Conservation (phyloP, 1,139 yeast species). For the Suhomyces yuchorum region DNA sequence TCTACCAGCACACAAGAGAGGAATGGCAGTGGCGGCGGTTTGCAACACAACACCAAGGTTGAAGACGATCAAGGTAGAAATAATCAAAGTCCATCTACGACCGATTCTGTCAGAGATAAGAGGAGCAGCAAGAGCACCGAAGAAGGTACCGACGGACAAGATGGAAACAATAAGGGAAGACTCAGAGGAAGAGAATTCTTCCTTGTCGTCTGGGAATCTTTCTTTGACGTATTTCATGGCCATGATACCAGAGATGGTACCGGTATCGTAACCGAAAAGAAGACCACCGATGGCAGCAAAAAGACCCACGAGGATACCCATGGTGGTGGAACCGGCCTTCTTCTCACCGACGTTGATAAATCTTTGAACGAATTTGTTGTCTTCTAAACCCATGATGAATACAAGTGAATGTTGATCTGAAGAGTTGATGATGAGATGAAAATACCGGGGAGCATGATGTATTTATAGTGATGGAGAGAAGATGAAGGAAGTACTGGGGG, state of each 20-base stretch:
- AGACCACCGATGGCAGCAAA: conserved; percentile 67
- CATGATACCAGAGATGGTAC: conserved; percentile 77
- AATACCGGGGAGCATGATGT: neutral
- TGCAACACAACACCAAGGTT: conserved; percentile 64
- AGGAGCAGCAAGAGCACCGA: conserved; percentile 64
- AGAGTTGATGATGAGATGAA: conserved; percentile 3
- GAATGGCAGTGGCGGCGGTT: conserved; percentile 53
- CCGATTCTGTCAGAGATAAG: conserved; percentile 59
- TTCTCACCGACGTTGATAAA: conserved; percentile 44
- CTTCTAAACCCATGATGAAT: conserved; percentile 41
- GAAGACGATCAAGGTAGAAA: conserved; percentile 54
- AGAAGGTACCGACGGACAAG: conserved; percentile 71
- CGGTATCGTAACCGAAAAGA: conserved; percentile 77
- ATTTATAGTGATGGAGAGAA: conserved; percentile 10
- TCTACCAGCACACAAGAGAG: conserved; percentile 48
- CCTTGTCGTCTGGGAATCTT: conserved; percentile 49
- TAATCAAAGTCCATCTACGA: conserved; percentile 57
- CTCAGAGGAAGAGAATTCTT: conserved; percentile 47
- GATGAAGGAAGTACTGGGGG: neutral
- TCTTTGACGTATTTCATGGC: conserved; percentile 64
- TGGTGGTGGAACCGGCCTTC: conserved; percentile 51
- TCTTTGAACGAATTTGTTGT: conserved; percentile 31
- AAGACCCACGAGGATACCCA: conserved; percentile 49
- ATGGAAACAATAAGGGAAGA: conserved; percentile 64
- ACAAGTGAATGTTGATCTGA: conserved; percentile 6